phyloP scores from a whole-genome alignment of 257 asterid genomes.

The Rehmannia glutinosa region DNA sequence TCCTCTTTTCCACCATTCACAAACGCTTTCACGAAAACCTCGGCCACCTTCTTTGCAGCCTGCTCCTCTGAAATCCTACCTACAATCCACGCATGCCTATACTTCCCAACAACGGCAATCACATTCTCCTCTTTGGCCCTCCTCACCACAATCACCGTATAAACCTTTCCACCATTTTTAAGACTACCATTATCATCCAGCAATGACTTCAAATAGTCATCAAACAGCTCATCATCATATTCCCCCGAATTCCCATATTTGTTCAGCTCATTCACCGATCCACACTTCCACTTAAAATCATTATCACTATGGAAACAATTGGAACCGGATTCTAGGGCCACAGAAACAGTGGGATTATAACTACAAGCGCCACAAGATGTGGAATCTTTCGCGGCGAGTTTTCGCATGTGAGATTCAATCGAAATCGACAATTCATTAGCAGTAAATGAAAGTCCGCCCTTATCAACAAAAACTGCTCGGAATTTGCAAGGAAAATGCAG shows the following conservation, averaged over 20 bases:
- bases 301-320: slow-evolving; percentile 33
- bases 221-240: slow-evolving; percentile 45
- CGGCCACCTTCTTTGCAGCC: slow-evolving; percentile 58
- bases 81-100: slow-evolving; percentile 82
- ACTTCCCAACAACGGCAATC: slow-evolving; percentile 75
- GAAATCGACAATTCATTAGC: slow-evolving; percentile 47
- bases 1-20: slow-evolving; percentile 86
- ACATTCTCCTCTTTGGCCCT: slow-evolving; percentile 39
- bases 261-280: slow-evolving; percentile 40
- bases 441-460: slow-evolving; percentile 17
- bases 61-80: slow-evolving; percentile 54
- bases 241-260: slow-evolving; percentile 21
- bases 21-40: slow-evolving; percentile 66
- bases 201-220: slow-evolving; percentile 51
- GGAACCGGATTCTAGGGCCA: slow-evolving; percentile 47
- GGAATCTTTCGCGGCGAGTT: slow-evolving; percentile 31
- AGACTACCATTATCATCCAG: slow-evolving; percentile 24
- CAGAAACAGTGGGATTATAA: slow-evolving; percentile 43
- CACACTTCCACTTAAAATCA: slow-evolving; percentile 51
- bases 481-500: slow-evolving; percentile 70
- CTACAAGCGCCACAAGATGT: slow-evolving; percentile 62
- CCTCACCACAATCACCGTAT: slow-evolving; percentile 63
- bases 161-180: slow-evolving; percentile 41
- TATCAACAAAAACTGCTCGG: slow-evolving; percentile 55
- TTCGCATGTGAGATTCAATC: slow-evolving; percentile 45